Evolutionary conservation across 2,329 filamentous ascomycete genomes (phyloP).

Genomic region (Davidsoniella neocaledoniae): DNA sequence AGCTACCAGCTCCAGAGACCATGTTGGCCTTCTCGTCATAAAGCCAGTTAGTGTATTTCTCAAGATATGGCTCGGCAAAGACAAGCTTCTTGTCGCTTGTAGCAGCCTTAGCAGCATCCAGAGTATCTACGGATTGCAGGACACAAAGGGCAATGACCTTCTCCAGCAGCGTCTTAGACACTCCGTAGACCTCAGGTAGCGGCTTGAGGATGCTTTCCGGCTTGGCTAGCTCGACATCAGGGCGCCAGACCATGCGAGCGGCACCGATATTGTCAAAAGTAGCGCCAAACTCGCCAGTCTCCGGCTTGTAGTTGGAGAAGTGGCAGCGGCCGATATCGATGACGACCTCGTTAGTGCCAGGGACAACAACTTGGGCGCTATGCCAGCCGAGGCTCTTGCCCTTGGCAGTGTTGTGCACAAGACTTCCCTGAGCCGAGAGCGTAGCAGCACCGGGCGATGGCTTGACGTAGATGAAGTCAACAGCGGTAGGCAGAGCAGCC

Average conservation of each 20-base stretch:
- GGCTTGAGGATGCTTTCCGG: not conserved
- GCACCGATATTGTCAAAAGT: not conserved
- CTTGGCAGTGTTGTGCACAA: not conserved
- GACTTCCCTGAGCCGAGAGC: not conserved
- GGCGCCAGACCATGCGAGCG: not conserved
- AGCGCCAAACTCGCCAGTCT: not conserved
- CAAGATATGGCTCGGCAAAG: slow-evolving; percentile 1
- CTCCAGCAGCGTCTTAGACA: not conserved
- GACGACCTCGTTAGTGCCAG: not conserved
- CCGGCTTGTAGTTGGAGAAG: not conserved
- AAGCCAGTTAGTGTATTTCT: not conserved
- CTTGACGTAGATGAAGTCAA: slow-evolving; percentile 2
- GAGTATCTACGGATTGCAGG: not conserved
- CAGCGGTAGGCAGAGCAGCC: slow-evolving; percentile 1
- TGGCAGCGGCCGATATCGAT: not conserved
- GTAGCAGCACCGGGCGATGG: not conserved
- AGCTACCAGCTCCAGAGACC: not conserved
- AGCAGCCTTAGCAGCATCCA: not conserved
- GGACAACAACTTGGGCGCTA: not conserved
- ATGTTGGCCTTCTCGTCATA: not conserved
- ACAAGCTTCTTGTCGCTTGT: not conserved
- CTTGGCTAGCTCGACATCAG: not conserved
- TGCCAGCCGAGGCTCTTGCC: slow-evolving; percentile 2
- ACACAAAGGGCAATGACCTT: slow-evolving; percentile 1
- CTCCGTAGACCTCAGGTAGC: not conserved